A percentile compares a stretch with the other conserved stretches of the same genome.
Evolutionary conservation across 192 early-diverging fungal genomes (phyloP).

Genomic region (Podila epicladia): DNA sequence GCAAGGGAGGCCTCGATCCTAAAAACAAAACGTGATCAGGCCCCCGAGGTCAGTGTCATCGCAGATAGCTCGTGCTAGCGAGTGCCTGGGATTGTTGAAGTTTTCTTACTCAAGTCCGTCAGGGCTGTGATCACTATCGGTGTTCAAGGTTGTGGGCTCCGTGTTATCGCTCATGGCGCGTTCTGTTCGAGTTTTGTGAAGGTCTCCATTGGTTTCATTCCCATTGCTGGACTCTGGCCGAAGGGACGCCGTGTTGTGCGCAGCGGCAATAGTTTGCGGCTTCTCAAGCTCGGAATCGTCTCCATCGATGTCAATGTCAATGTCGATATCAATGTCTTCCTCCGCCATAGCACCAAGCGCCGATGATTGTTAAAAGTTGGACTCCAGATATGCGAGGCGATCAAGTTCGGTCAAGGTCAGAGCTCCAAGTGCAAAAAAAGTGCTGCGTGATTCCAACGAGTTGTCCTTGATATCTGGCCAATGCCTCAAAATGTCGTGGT

Average conservation of each 20-base stretch:
- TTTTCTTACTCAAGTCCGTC: background rate
- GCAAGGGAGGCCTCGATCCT: constrained; percentile 11
- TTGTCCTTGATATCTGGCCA: too few relatives aligned
- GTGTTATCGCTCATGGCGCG: too few relatives aligned
- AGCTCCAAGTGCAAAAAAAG: background rate
- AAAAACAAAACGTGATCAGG: background rate
- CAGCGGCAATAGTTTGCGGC: too few relatives aligned
- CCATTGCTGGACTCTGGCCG: too few relatives aligned
- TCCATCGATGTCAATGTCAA: constrained; percentile 42
- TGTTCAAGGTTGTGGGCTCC: too few relatives aligned
- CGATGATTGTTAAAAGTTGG: background rate
- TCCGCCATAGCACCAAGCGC: constrained; percentile 23
- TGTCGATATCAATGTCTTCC: constrained; percentile 12
- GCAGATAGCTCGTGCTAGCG: background rate
- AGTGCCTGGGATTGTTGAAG: background rate
- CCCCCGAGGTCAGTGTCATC: background rate
- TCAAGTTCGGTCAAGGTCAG: background rate
- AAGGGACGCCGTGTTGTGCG: too few relatives aligned
- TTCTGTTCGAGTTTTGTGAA: too few relatives aligned
- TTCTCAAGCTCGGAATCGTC: constrained; percentile 20
- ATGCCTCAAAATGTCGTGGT: too few relatives aligned
- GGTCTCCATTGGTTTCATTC: too few relatives aligned
- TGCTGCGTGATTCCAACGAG: too few relatives aligned
- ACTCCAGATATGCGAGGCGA: too few relatives aligned
- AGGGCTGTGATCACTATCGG: background rate